phyloP scores from a whole-genome alignment of 2,329 filamentous ascomycete genomes.

The Aspergillus tanneri region DNA sequence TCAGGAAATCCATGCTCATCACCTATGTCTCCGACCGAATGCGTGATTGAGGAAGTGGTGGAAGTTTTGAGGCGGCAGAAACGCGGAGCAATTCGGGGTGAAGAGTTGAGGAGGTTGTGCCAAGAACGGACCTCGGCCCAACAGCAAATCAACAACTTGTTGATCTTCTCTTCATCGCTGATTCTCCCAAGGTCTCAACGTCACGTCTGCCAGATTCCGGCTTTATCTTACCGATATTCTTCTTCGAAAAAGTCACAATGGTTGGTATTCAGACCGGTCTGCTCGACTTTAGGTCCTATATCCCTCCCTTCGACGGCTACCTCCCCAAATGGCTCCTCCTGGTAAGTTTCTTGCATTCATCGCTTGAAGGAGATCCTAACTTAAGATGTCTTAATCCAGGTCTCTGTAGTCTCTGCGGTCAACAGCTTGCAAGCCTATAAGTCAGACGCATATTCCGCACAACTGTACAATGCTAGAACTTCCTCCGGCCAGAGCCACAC shows the following conservation, averaged over 20 bases:
- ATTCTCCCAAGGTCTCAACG: constrained; percentile 3
- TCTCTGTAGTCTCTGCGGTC: constrained; percentile 75
- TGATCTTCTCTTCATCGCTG: not conserved
- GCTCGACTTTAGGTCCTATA: constrained; percentile 29
- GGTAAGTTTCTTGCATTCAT: constrained; percentile 38
- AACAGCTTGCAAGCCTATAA: constrained; percentile 84
- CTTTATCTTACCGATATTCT: not conserved
- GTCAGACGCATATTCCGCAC: constrained; percentile 77
- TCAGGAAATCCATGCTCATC: constrained; percentile 34
- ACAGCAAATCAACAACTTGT: not conserved
- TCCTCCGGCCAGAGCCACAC: constrained; percentile 56
- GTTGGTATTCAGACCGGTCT: constrained; percentile 18
- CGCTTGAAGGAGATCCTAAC: not conserved
- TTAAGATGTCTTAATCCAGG: constrained; percentile 50
- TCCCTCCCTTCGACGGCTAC: constrained; percentile 48
- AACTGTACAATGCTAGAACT: constrained; percentile 67
- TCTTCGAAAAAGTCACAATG: not conserved
- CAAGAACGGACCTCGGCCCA: constrained; percentile 11
- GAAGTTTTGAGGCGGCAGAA: not conserved
- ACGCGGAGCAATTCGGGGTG: constrained; percentile 3
- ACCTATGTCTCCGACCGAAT: constrained; percentile 1
- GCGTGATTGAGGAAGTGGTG: not conserved
- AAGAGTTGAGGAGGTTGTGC: constrained; percentile 8
- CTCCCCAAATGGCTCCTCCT: constrained; percentile 66
- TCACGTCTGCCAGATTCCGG: not conserved